Evolutionary conservation across 2,329 filamentous ascomycete genomes (phyloP).

Genomic region (Gliomastix tumulicola): DNA sequence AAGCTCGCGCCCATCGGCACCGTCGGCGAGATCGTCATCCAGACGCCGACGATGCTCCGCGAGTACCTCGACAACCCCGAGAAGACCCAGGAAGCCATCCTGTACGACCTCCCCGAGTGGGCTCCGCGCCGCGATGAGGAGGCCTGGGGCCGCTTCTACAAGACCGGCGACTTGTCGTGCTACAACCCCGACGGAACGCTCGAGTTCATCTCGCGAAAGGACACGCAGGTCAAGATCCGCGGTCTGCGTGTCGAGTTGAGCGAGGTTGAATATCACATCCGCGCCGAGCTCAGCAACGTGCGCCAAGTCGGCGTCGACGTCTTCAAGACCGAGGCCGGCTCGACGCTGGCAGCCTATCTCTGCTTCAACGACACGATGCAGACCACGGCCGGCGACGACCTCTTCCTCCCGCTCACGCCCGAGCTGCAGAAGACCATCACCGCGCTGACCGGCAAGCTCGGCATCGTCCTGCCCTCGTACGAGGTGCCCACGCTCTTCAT

Average conservation of each 20-base stretch:
- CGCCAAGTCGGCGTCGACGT: slow-evolving; percentile 1
- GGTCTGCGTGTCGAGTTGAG: slow-evolving; percentile 2
- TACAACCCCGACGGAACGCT: slow-evolving; percentile 2
- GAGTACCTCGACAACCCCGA: slow-evolving; percentile 35
- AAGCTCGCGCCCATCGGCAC: slow-evolving; percentile 6
- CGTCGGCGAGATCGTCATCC: slow-evolving; percentile 7
- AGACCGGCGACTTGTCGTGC: not conserved
- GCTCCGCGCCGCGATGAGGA: not conserved
- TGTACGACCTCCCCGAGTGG: slow-evolving; percentile 1
- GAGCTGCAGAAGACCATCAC: slow-evolving; percentile 6
- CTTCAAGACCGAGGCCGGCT: not conserved
- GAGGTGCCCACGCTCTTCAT: slow-evolving; percentile 9
- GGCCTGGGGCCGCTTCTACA: not conserved
- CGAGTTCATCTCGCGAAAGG: slow-evolving; percentile 1
- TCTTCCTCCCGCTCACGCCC: slow-evolving; percentile 5
- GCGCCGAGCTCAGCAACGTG: not conserved
- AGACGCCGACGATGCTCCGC: slow-evolving; percentile 29
- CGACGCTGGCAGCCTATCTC: not conserved
- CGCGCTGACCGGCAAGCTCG: slow-evolving; percentile 8
- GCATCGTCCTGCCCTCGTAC: slow-evolving; percentile 6
- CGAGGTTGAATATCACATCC: slow-evolving; percentile 1
- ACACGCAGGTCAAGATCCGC: slow-evolving; percentile 3
- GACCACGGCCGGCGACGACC: not conserved
- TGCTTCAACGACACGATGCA: slow-evolving; percentile 1
- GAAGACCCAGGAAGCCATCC: slow-evolving; percentile 14